Conservation (phyloP, 768 basidiomycete species). For the Megacollybia marginata region DNA sequence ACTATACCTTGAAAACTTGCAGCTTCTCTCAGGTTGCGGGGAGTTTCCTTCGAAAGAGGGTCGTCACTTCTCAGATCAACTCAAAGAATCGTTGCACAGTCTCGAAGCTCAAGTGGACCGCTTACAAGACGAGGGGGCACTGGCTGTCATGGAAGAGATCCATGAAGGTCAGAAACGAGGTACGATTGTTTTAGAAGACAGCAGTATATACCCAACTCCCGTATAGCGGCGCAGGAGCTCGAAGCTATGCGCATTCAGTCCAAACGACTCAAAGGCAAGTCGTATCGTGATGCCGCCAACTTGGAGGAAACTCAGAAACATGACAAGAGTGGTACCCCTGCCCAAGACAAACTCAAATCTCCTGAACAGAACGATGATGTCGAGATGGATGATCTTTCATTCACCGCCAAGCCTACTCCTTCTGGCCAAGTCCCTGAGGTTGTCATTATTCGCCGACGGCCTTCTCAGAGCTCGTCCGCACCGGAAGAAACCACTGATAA, state of each 20-base stretch:
- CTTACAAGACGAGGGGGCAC: conserved; percentile 57
- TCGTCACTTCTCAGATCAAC: conserved; percentile 82
- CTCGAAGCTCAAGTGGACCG: conserved; percentile 62
- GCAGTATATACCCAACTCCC: background rate
- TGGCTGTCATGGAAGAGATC: conserved; percentile 57
- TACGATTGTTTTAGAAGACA: conserved; percentile 22
- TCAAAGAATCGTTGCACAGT: conserved; percentile 52
- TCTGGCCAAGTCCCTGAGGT: conserved; percentile 50
- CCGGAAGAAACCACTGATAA: conserved; percentile 27
- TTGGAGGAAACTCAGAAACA: conserved; percentile 16
- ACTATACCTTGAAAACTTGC: conserved; percentile 72
- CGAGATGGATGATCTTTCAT: background rate
- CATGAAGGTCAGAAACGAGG: conserved; percentile 53
- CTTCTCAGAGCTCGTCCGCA: conserved; percentile 23
- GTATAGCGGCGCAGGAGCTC: conserved; percentile 34
- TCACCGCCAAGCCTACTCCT: conserved; percentile 15
- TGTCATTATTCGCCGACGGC: conserved; percentile 32
- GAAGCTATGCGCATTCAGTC: conserved; percentile 35
- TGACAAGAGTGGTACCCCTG: too few species aligned
- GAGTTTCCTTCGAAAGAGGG: conserved; percentile 72
- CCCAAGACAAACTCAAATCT: background rate
- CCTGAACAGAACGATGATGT: too few species aligned
- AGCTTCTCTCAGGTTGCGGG: conserved; percentile 60
- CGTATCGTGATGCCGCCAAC: conserved; percentile 56
- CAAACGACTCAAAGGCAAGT: conserved; percentile 72